Conservation (phyloP, 1,284 basidiomycete species). For the Moniliophthora roreri region DNA sequence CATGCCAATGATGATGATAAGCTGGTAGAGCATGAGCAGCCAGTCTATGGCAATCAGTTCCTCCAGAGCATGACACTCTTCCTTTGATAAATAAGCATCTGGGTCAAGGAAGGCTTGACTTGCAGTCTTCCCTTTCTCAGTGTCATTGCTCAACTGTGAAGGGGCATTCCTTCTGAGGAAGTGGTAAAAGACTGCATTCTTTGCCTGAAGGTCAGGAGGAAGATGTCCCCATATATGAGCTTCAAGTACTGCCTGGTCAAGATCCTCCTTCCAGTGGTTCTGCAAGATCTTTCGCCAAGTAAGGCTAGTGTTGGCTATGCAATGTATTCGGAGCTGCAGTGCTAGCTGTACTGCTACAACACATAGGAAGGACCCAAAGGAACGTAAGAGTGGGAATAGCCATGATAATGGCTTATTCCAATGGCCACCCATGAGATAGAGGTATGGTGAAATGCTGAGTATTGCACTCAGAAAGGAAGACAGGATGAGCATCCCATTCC, state of each 20-base stretch:
- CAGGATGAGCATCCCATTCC: slow-evolving; percentile 1
- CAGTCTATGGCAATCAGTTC: background rate
- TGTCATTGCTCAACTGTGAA: too few species aligned
- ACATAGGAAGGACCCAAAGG: background rate
- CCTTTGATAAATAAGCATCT: too few species aligned
- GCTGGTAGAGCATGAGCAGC: background rate
- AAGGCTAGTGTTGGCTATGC: background rate
- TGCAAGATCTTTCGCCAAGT: background rate
- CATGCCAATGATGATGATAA: background rate
- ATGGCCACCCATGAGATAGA: background rate
- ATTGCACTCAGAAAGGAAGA: background rate
- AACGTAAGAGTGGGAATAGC: background rate
- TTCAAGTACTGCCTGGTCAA: background rate
- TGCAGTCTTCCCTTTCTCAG: too few species aligned
- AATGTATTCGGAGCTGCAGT: background rate
- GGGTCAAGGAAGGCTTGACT: too few species aligned
- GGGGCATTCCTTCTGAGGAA: too few species aligned
- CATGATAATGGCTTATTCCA: background rate
- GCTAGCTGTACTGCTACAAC: background rate
- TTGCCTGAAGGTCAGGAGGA: too few species aligned
- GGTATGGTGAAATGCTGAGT: background rate
- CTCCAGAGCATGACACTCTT: background rate
- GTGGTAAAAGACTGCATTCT: too few species aligned
- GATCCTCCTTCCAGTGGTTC: background rate
- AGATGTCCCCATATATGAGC: background rate